phyloP scores from a whole-genome alignment of 2,329 filamentous ascomycete species.

The Alternaria metachromatica region DNA sequence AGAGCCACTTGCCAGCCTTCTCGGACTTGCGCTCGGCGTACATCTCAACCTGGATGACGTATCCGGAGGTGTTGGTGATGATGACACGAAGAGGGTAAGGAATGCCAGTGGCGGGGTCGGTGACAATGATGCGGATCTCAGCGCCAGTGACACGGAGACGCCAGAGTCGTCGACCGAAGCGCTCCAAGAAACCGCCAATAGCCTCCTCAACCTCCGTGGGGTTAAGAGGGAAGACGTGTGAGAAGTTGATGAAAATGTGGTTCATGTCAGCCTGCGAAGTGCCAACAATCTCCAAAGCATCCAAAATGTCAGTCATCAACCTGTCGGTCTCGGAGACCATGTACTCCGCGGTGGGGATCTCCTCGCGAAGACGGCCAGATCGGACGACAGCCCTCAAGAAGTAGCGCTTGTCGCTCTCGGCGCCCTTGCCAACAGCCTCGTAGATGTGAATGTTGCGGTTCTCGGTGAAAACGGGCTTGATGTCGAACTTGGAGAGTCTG shows the following conservation, averaged over 20 bases:
- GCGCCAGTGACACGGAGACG: slow-evolving; percentile 94
- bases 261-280: slow-evolving; percentile 99
- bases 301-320: slow-evolving; percentile 95
- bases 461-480: slow-evolving; percentile 97
- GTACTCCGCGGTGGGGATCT: slow-evolving; percentile 98
- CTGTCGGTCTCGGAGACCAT: slow-evolving; percentile 96
- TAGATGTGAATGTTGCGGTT: slow-evolving; percentile 99
- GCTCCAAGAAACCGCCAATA: slow-evolving; percentile 92
- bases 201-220: slow-evolving; percentile 91
- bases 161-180: slow-evolving; percentile 94
- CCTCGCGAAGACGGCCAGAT: slow-evolving; percentile 90
- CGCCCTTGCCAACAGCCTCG: slow-evolving; percentile 92
- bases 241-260: slow-evolving; percentile 99
- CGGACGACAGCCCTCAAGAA: slow-evolving; percentile 96
- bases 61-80: slow-evolving; percentile 97
- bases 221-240: slow-evolving; percentile 90
- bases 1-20: slow-evolving; percentile 92
- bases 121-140: slow-evolving; percentile 98
- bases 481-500: slow-evolving; percentile 94
- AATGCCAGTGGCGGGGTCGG: slow-evolving; percentile 80
- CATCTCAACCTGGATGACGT: slow-evolving; percentile 96
- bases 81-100: slow-evolving; percentile 93
- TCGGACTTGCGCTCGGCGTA: slow-evolving; percentile 98
- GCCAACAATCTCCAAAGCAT: slow-evolving; percentile 96
- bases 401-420: slow-evolving; percentile 97